These are phyloP conservation scores for Colletotrichum caudatum DNA, from an alignment of 2,329 filamentous ascomycete species.

Conservation along the genomic window DNA sequence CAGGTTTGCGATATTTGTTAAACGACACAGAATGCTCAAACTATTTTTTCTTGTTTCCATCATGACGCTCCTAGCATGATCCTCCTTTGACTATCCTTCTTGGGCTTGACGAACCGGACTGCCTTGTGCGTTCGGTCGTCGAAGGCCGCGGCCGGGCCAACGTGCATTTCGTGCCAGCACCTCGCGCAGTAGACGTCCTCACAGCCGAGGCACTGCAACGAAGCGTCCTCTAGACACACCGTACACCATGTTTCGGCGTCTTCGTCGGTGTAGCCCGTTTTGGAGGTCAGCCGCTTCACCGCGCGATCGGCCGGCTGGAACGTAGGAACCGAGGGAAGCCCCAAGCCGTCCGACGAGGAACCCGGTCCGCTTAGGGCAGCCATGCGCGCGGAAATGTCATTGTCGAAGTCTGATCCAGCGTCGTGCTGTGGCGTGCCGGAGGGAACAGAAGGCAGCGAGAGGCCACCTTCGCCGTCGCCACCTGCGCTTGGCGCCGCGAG, in stretches of 20 bases:
- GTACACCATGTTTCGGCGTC: slow-evolving; percentile 84
- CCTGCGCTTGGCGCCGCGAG: slow-evolving; percentile 47
- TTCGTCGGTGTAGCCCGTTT: slow-evolving; percentile 70
- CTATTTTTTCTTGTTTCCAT: slow-evolving; percentile 6
- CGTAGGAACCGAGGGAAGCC: slow-evolving; percentile 63
- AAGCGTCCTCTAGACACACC: slow-evolving; percentile 84
- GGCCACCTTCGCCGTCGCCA: slow-evolving; percentile 33
- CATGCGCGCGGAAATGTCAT: slow-evolving; percentile 64
- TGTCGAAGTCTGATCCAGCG: slow-evolving; percentile 52
- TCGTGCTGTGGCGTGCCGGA: slow-evolving; percentile 53
- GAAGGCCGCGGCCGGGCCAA: slow-evolving; percentile 74
- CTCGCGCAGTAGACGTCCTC: slow-evolving; percentile 80
- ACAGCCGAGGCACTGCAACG: slow-evolving; percentile 79
- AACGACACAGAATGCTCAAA: slow-evolving; percentile 30
- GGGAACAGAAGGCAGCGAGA: slow-evolving; percentile 62
- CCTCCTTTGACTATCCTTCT: slow-evolving; percentile 49
- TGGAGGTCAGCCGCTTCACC: slow-evolving; percentile 54
- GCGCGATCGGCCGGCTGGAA: slow-evolving; percentile 60
- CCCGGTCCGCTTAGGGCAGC: slow-evolving; percentile 60
- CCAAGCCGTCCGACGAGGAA: slow-evolving; percentile 46
- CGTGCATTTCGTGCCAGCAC: slow-evolving; percentile 87
- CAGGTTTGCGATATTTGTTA: slow-evolving; percentile 5
- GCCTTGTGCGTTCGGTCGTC: slow-evolving; percentile 79
- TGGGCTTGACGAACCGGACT: slow-evolving; percentile 65
- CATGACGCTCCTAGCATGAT: slow-evolving; percentile 54